phyloP scores from a whole-genome alignment of 2,329 filamentous ascomycete genomes.

The Diplodia intermedia region DNA sequence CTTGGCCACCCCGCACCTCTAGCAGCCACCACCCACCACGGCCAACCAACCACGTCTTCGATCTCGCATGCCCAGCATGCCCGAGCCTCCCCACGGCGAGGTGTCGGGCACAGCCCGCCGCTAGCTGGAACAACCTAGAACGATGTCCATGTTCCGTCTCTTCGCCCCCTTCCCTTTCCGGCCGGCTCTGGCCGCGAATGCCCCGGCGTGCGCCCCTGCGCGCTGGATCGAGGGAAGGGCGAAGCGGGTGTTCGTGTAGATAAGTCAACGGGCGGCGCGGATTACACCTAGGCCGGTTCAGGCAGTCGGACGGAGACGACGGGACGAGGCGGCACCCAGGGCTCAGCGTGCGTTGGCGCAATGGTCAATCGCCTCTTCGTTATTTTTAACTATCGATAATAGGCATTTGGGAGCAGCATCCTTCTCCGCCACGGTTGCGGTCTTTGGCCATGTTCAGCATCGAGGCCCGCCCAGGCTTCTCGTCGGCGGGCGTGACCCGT shows the following conservation, averaged over 20 bases:
- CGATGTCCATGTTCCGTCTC: background rate
- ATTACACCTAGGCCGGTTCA: background rate
- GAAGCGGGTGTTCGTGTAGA: background rate
- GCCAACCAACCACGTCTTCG: background rate
- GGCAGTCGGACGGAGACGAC: background rate
- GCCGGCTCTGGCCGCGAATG: constrained; percentile 9
- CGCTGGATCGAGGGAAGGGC: constrained; percentile 1
- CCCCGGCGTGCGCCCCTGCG: background rate
- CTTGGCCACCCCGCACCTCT: constrained; percentile 21
- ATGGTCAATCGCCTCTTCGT: too few relatives aligned
- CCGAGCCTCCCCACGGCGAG: background rate
- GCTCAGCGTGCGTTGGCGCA: constrained; percentile 4
- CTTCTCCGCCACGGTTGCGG: too few relatives aligned
- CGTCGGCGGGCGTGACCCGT: background rate
- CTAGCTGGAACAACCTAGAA: constrained; percentile 8
- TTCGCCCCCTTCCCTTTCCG: background rate
- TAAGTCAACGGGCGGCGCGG: background rate
- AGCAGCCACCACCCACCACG: background rate
- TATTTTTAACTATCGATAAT: background rate
- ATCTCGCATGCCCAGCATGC: background rate
- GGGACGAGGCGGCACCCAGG: constrained; percentile 3
- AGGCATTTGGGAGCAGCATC: too few relatives aligned
- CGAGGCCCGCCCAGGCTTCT: background rate
- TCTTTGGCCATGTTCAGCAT: too few relatives aligned
- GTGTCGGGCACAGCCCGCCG: constrained; percentile 1